Conservation (phyloP, 208 protist genomes). For the Trypanosoma melophagium region DNA sequence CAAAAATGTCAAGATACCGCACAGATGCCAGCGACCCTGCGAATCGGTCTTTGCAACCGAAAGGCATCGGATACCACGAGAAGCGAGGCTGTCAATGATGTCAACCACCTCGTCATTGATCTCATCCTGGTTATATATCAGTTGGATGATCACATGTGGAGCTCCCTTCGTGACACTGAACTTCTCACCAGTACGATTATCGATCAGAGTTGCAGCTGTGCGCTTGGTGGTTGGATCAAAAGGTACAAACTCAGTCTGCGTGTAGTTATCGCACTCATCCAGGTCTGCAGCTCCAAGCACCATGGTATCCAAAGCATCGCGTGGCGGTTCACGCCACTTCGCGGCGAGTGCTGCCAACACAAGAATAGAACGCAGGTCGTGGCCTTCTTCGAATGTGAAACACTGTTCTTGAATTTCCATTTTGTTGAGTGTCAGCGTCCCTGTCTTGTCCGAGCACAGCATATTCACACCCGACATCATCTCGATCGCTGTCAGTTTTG, state of each 20-base stretch:
- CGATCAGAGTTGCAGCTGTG: slow-evolving; percentile 53
- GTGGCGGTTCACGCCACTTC: slow-evolving; percentile 71
- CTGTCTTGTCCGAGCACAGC: slow-evolving; percentile 95
- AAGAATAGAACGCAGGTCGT: slow-evolving; percentile 55
- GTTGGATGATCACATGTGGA: slow-evolving; percentile 77
- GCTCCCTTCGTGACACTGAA: slow-evolving; percentile 89
- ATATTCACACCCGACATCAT: slow-evolving; percentile 54
- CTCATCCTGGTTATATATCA: slow-evolving; percentile 74
- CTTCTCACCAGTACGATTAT: slow-evolving; percentile 50
- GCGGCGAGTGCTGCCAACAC: slow-evolving; percentile 81
- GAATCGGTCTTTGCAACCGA: slow-evolving; percentile 55
- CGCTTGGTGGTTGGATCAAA: slow-evolving; percentile 71
- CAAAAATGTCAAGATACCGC: slow-evolving; percentile 88
- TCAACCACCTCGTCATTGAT: slow-evolving; percentile 70
- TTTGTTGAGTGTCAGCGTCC: slow-evolving; percentile 94
- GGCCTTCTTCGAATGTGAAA: slow-evolving; percentile 62
- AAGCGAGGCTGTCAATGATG: slow-evolving; percentile 66
- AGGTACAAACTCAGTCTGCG: slow-evolving; percentile 64
- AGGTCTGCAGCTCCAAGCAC: slow-evolving; percentile 71
- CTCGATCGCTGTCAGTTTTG: slow-evolving; percentile 90
- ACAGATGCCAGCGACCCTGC: slow-evolving; percentile 65
- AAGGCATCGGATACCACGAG: slow-evolving; percentile 75
- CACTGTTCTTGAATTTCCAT: slow-evolving; percentile 85
- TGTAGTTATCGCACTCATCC: slow-evolving; percentile 79
- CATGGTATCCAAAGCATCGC: slow-evolving; percentile 86